phyloP scores from a whole-genome alignment of 495 filamentous ascomycete species.

The Podospora pseudoanserina region DNA sequence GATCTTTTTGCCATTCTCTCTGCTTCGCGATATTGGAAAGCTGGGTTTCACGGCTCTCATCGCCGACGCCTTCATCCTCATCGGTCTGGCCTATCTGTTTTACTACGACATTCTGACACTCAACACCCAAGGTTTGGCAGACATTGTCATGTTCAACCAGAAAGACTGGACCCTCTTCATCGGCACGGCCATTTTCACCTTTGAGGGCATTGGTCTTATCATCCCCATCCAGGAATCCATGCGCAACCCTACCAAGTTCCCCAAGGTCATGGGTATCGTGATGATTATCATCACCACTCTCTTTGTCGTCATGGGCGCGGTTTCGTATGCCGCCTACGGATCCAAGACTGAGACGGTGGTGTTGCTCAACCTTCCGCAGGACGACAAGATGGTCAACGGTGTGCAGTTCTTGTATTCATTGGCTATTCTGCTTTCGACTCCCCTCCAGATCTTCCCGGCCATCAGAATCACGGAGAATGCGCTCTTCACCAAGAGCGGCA shows the following conservation, averaged over 20 bases:
- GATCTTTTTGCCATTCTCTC: conserved; percentile 86
- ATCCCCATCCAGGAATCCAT: conserved; percentile 98
- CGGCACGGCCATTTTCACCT: conserved; percentile 97
- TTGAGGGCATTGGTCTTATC: conserved; percentile 96
- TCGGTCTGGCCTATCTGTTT: conserved; percentile 89
- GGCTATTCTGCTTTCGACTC: conserved; percentile 89
- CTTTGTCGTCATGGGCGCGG: conserved; percentile 84
- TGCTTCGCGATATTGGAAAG: conserved; percentile 94
- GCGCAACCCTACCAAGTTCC: conserved; percentile 83
- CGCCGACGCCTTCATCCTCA: conserved; percentile 88
- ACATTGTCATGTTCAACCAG: conserved; percentile 82
- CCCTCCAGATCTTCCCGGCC: conserved; percentile 93
- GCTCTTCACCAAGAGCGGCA: conserved; percentile 72
- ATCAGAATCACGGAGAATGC: conserved; percentile 73
- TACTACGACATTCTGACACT: conserved; percentile 93
- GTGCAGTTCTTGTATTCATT: conserved; percentile 95
- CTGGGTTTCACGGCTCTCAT: conserved; percentile 85
- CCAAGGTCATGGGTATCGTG: conserved; percentile 74
- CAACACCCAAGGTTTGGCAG: conserved; percentile 68
- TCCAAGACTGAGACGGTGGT: conserved; percentile 93
- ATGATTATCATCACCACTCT: conserved; percentile 93
- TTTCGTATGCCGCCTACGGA: conserved; percentile 95
- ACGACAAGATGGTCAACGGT: conserved; percentile 89
- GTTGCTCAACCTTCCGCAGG: conserved; percentile 92
- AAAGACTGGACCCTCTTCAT: conserved; percentile 94